Evolutionary conservation across 805 yeast genomes (phyloP).

Genomic region (Saturnispora quitensis): DNA sequence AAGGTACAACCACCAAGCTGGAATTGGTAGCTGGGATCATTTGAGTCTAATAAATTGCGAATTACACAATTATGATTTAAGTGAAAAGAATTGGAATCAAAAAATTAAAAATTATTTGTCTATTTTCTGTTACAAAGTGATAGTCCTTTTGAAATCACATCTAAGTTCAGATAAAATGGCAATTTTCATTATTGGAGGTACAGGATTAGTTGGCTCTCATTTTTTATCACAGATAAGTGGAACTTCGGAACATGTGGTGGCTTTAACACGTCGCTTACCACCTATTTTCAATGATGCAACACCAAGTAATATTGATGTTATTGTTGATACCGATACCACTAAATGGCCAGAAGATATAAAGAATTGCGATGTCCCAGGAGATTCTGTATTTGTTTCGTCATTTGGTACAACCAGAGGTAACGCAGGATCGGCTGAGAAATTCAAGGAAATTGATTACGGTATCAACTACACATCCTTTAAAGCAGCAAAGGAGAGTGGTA

Average conservation of each 20-base stretch:
- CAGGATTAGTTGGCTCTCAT: slow-evolving; percentile 66
- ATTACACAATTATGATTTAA: background rate
- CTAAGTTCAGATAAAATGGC: slow-evolving; percentile 6
- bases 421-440: slow-evolving; percentile 69
- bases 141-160: background rate
- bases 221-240: slow-evolving; percentile 37
- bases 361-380: slow-evolving; percentile 22
- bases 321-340: slow-evolving; percentile 37
- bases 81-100: background rate
- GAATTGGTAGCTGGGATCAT: background rate
- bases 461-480: slow-evolving; percentile 59
- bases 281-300: slow-evolving; percentile 5
- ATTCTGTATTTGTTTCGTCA: slow-evolving; percentile 47
- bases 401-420: slow-evolving; percentile 67
- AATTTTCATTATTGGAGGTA: slow-evolving; percentile 51
- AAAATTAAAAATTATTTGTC: background rate
- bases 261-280: slow-evolving; percentile 44
- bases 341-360: slow-evolving; percentile 40
- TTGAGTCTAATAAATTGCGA: background rate
- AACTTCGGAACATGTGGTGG: slow-evolving; percentile 32
- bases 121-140: background rate
- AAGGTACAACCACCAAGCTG: slow-evolving; percentile 9
- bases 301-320: slow-evolving; percentile 22
- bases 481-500: slow-evolving; percentile 62
- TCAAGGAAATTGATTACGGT: slow-evolving; percentile 66